These are phyloP conservation scores for Fusarium sp. DNA, from an alignment of 2,329 filamentous ascomycete genomes.

Conservation along the genomic window DNA sequence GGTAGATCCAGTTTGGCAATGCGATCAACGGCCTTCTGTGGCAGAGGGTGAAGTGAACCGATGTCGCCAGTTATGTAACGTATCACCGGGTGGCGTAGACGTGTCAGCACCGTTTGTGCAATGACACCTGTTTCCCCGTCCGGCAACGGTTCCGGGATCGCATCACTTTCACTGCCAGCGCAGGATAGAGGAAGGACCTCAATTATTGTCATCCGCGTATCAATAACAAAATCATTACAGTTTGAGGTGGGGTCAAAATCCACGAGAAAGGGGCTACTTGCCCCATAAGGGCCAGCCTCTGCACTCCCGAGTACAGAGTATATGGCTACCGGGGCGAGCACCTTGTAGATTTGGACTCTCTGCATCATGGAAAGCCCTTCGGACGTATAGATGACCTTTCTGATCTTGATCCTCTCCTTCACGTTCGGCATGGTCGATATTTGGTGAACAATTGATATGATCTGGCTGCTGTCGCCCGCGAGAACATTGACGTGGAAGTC, in stretches of 20 bases:
- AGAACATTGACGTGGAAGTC: constrained; percentile 50
- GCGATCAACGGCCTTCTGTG: constrained; percentile 11
- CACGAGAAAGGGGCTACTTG: constrained; percentile 43
- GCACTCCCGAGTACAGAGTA: constrained; percentile 53
- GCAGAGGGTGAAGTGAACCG: constrained; percentile 49
- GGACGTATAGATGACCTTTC: constrained; percentile 56
- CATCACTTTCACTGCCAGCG: background rate
- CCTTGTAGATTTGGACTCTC: constrained; percentile 40
- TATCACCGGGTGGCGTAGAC: constrained; percentile 53
- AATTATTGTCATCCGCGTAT: constrained; percentile 47
- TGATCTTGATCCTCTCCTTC: constrained; percentile 41
- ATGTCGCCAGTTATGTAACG: constrained; percentile 55
- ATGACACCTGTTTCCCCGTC: constrained; percentile 49
- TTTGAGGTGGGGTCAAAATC: background rate
- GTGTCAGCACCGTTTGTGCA: constrained; percentile 52
- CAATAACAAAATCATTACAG: constrained; percentile 49
- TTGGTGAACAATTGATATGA: constrained; percentile 48
- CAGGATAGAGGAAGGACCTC: constrained; percentile 47
- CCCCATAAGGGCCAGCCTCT: constrained; percentile 52
- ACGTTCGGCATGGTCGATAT: constrained; percentile 42
- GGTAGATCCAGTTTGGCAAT: constrained; percentile 35
- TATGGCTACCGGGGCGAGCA: constrained; percentile 47
- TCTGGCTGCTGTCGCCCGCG: constrained; percentile 49
- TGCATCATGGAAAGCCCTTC: constrained; percentile 49
- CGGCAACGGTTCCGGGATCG: constrained; percentile 20